Base-by-base conservation (phyloP, 179 eudicot species). In the Silene noctiflora region DNA sequence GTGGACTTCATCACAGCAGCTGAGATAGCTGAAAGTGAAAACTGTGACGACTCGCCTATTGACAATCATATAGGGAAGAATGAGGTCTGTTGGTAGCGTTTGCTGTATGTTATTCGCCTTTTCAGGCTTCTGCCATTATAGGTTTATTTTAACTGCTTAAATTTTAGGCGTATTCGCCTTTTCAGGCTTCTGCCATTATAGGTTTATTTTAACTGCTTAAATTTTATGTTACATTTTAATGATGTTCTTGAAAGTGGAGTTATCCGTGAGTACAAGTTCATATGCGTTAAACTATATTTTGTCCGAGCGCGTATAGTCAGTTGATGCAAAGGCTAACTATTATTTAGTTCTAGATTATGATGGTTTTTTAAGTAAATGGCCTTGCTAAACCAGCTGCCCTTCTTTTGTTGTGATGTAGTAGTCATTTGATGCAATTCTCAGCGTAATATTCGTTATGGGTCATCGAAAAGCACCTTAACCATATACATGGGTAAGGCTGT, bases 1-100 rank as follows among this genome's bases (percentile, higher is more conserved):
- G 91, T 95, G 75, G 99, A 95, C 86, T 87, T 89, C 84, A 93
- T 95, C 63, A 81, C 85, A 77, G 99, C 99, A 79, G 89, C 93
- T 73, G 89, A 88, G 83, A 85, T 95, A 67, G 97, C 96, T 78
- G 87, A 85, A 80, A 84, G 61, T 81, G 89, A 84, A 59, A 81
- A 84, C 72, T 77, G 63, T 68, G 81, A 75, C 8, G 75, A 79
- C 61, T 78, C 76, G 56, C 76, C 83, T 65, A 51, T 73, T 59
- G 71, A 48, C 67, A 78, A 68, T 48, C 78, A 75, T 73, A 85
- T 66, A 44, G 87, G 68, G 55, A 87, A 66, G 61, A 86, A 75
- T 67, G 81, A 85, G 97, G 97, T 94, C 10, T 76, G 82, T 78
- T 81, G 81, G 58, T 77, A 27, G 69, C 53, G 3, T 76, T 13